Base-by-base conservation (phyloP, 2,329 filamentous ascomycete species). In the Trichoderma cornu-damae region DNA sequence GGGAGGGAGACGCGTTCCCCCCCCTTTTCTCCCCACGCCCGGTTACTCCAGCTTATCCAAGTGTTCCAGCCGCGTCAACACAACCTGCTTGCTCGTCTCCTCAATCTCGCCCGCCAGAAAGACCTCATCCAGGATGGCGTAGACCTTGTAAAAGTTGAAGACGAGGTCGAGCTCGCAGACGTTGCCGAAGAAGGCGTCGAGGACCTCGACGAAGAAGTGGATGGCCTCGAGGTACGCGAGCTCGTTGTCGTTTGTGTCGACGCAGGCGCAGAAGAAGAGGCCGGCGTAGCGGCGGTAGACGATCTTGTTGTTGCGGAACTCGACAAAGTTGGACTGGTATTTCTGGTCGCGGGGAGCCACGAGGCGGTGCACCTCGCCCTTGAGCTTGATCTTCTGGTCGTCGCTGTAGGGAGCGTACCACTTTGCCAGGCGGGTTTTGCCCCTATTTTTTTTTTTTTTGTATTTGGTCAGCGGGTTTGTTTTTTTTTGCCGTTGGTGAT, bases 311-410 rank as follows among this genome's bases (percentile, higher is more conserved):
- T 91, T 89, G 64, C 90, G 88, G 77, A 88, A 87, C 76, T 99
- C 94, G 80, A 99, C 94, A 69, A 99, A 99, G 78, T 99, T 99
- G 76, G 91, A 96, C 73, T 99, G 94, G 79, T 99, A 96, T 72
- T 99, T 99, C 72, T 99, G 94, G 75, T 99, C 94, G 70, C 94
- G 89, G 6, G 94, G 94, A 0, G 94, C 94, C 61, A 99, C 93
- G 65, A 99, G 90, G 62, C 94, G 92, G 80, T 99, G 94, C 67
- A 97, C 89, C 79, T 99, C 94, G 81, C 94, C 94, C 76, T 99
- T 99, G 67, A 99, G 81, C 77, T 96, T 96, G 73, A 99, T 90
- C 79, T 99, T 99, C 73, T 99, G 91, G 73, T 97, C 93, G 79
- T 99, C 94, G 75, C 86, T 95, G 79, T 96, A 99, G 61, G 94